Evolutionary conservation across 371 early-diverging fungal genomes (phyloP), one percentile per base, ranked within the genome.

Genomic region (Cokeromyces recurvatus): DNA sequence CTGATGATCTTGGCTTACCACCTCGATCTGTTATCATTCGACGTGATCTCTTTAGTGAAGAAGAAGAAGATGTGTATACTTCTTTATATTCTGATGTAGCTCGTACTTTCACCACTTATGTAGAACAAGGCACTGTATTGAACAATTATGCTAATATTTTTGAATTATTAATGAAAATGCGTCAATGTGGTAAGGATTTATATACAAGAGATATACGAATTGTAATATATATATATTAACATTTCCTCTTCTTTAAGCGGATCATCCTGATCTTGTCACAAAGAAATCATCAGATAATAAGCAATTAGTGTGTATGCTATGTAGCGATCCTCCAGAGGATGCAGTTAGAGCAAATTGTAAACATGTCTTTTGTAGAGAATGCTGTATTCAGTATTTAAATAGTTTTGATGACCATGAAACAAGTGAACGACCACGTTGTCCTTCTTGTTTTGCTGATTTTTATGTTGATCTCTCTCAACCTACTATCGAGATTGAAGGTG

Each of bases 131-230:
- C 38, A 90, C 96, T 1, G 91, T 96, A 2, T 71, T 93, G 37
- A 95, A 93, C 62, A 89, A 97, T 60, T 98, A 96, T 57, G 95
- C 95, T 37, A 87, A 93, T 55, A 94, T 97, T 47, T 87, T 89
- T 60, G 89, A 89, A 59, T 57, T 89, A 29, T 58, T 89, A 32
- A 88, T 81, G 12, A 79, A 80, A 40, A 86, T 88, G 87, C 71
- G 74, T n/a, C 71, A 70, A 47, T 61, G 74, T 29, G 58, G 64
- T 60, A 58, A 58, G 51, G 23, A 17, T 39, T 37, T n/a, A n/a
- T n/a, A n/a, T n/a, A n/a, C n/a, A n/a, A n/a, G n/a, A n/a, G n/a
- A n/a, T n/a, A n/a, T n/a, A n/a, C 48, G 68, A 20, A 75, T 20
- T 11, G 20, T 8, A 5, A 21, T 38, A 4, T 47, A 39, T 39